These are phyloP conservation scores for Pleurozium schreberi DNA, from an alignment of 225 moss, liverwort and hornwort genomes.

Conservation along the genomic window DNA sequence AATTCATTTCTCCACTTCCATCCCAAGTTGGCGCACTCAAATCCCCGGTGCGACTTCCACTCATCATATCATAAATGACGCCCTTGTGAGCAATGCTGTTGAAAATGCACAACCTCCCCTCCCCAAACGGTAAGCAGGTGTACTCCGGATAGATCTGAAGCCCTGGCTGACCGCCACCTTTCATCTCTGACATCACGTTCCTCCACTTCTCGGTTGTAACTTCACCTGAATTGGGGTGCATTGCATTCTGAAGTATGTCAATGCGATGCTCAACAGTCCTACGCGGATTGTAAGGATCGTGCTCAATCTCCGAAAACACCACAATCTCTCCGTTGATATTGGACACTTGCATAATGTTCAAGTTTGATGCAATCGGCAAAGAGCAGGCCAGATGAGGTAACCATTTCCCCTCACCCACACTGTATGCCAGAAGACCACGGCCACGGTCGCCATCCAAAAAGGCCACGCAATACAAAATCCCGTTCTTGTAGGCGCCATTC, in stretches of 20 bases:
- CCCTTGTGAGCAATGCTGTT: constrained; percentile 9
- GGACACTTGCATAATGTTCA: not conserved
- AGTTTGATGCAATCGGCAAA: not conserved
- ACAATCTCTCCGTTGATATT: not conserved
- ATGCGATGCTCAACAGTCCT: not conserved
- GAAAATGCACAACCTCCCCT: constrained; percentile 15
- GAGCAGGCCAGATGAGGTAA: not conserved
- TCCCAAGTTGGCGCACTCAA: not conserved
- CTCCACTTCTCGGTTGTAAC: not conserved
- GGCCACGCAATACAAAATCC: not conserved
- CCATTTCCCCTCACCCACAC: not conserved
- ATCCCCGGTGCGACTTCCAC: not conserved
- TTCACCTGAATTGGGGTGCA: not conserved
- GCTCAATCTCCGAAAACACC: constrained; percentile 4
- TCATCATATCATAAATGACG: not conserved
- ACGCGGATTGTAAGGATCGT: not conserved
- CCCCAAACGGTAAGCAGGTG: not conserved
- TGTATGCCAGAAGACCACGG: not conserved
- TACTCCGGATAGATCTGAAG: constrained; percentile 5
- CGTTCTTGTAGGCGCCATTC: not conserved
- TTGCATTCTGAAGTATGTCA: not conserved
- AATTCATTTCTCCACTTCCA: not conserved
- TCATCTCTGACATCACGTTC: not conserved
- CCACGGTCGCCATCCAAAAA: not conserved
- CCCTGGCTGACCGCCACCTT: not conserved